Evolutionary conservation across 768 basidiomycete species (phyloP), one percentile per base, ranked within the genome.

Genomic region (Trametes cinnabarina): DNA sequence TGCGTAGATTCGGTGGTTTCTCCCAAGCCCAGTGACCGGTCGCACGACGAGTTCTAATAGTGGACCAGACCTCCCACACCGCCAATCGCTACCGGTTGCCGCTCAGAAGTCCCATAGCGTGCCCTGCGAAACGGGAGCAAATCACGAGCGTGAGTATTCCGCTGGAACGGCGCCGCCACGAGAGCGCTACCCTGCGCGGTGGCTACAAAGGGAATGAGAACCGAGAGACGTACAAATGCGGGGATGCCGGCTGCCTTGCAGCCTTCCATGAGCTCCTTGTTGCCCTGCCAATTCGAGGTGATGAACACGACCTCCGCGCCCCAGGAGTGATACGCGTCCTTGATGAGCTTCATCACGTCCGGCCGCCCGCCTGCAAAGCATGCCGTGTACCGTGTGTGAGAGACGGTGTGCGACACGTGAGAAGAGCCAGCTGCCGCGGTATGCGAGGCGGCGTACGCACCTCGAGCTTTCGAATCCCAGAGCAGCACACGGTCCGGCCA

Each of bases 231-330:
- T 47, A 75, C 75, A 52, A 76, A 76, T 47, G 70, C 71, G 44
- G 73, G 74, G 42, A 76, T 73, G 26, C 70, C 70, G 32, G 66
- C 69, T 55, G 66, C 69, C 58, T 71, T 72, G 61, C 72, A 72
- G 5, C 73, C 76, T 52, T 65, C 71, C 75, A 76, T 77, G 44
- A 77, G 73, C 65, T 77, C 76, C 26, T 68, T 68, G 65, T 77
- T 76, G 3, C 77, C 77, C 20, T 64, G 65, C 47, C 65, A 74
- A 58, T 77, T 77, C 14, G 76, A 76, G 3, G 77, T 78, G 58
- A 78, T 76, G 64, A 78, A 73, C 6, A 77, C 74, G 34, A 77
- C 76, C 63, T 77, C 75, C 2, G 76, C 76, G 9, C 63, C 65
- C 72, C 73, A 77, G 5, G 65, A 60, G 41, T 70, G 25, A 63